Base-by-base conservation (phyloP, 1,139 yeast genomes). In the Blastobotrys aristatus region DNA sequence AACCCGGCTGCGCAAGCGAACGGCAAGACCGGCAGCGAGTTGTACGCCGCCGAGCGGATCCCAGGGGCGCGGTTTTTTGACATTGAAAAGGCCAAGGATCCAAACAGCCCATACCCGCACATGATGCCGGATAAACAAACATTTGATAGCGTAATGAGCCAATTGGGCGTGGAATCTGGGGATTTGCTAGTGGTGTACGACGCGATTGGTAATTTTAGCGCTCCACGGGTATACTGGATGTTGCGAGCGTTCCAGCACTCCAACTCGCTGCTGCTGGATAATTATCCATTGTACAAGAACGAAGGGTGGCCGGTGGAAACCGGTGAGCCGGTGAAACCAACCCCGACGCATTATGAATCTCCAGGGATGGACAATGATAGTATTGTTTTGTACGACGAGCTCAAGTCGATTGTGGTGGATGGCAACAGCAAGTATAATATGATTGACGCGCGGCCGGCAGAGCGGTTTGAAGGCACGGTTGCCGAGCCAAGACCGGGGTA, bases 171-270 rank as follows among this genome's bases (percentile, higher is more conserved):
- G 64, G 20, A 58, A 58, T 26, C 67, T 66, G 43, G 66, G 43
- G 94, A 89, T 54, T 68, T 72, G 16, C 63, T 92, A 45, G 83
- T 92, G n/a, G 80, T 92, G 8, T 92, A 92, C 63, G 98, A 92
- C 64, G 80, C 81, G 54, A 75, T 76, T 38, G 96, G 96, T 1
- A 80, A 85, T 53, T 88, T 90, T 65, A 82, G 95, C 35, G 79
- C 90, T 4, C 96, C 97, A 30, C 73, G 98, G 54, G 94, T 85
- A 24, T 90, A 90, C 0, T 92, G 96, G 96, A 87, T 89, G 58
- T 75, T 90, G 58, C 72, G 80, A 26, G 71, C 84, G 3, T 86
- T 83, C 64, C 94, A 94, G 4, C 97, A 89, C 64, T 65, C 71
- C 2, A 66, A 74, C 34, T 84, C 89, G 10, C 75, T 72, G 56